Conservation (phyloP, 1,139 yeast genomes). For the Yamadazyma spencermartinsiae region DNA sequence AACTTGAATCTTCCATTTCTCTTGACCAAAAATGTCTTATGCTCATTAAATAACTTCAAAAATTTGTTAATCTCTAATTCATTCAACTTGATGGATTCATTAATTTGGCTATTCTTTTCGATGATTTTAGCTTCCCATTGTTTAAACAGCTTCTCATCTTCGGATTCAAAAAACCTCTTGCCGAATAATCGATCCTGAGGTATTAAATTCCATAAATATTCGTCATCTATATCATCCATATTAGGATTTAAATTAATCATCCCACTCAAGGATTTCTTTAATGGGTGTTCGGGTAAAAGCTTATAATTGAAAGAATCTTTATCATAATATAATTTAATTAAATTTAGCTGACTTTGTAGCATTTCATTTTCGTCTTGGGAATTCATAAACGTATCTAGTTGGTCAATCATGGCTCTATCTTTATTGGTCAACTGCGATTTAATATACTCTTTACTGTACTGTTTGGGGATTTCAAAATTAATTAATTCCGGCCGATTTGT, state of each 20-base stretch:
- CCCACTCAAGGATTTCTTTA: slow-evolving; percentile 42
- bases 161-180: slow-evolving; percentile 34
- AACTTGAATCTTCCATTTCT: slow-evolving; percentile 31
- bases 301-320: slow-evolving; percentile 27
- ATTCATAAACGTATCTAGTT: slow-evolving; percentile 26
- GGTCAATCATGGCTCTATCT: slow-evolving; percentile 28
- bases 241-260: slow-evolving; percentile 39
- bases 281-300: slow-evolving; percentile 37
- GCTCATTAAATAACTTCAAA: slow-evolving; percentile 13
- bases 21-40: slow-evolving; percentile 18
- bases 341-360: slow-evolving; percentile 25
- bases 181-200: slow-evolving; percentile 40
- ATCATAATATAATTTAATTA: slow-evolving; percentile 30
- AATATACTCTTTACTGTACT: slow-evolving; percentile 26
- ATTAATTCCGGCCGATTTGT: slow-evolving; percentile 16
- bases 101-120: slow-evolving; percentile 12
- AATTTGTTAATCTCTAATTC: slow-evolving; percentile 16
- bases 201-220: slow-evolving; percentile 41
- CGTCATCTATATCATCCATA: slow-evolving; percentile 40
- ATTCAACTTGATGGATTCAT: slow-evolving; percentile 14
- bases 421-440: slow-evolving; percentile 24
- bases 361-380: slow-evolving; percentile 28
- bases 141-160: slow-evolving; percentile 29
- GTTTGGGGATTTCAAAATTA: slow-evolving; percentile 34
- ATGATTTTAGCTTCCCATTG: slow-evolving; percentile 34